Conservation (phyloP, 768 basidiomycete genomes). For the Lactifluus pinguis region DNA sequence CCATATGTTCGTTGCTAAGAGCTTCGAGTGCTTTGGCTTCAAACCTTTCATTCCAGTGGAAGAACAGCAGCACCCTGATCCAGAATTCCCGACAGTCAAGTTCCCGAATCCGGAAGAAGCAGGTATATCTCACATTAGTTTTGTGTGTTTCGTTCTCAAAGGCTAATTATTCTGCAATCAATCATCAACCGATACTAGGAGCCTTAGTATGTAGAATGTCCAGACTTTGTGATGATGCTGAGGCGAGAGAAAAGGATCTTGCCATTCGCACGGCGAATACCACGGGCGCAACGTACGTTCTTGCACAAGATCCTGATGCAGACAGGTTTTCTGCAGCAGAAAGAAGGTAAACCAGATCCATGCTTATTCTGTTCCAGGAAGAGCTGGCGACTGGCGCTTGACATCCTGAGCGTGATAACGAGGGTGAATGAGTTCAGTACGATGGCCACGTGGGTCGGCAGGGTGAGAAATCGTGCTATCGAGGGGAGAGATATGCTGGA, state of each 20-base stretch:
- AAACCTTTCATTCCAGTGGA: conserved; percentile 48
- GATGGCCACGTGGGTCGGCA: not conserved
- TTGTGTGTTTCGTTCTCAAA: not conserved
- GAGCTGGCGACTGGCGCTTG: not conserved
- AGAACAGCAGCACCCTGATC: conserved; percentile 67
- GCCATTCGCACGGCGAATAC: conserved; percentile 55
- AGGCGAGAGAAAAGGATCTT: conserved; percentile 42
- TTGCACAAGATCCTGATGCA: conserved; percentile 87
- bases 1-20: conserved; percentile 48
- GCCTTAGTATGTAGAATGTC: conserved; percentile 19
- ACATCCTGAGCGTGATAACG: not conserved
- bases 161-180: not conserved
- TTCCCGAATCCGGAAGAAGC: conserved; percentile 92
- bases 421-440: not conserved
- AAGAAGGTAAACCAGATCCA: conserved; percentile 36
- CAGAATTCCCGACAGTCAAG: conserved; percentile 74
- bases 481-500: not conserved
- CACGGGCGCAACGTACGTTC: conserved; percentile 48
- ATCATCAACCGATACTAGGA: conserved; percentile 13
- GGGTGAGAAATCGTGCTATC: not conserved
- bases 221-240: not conserved
- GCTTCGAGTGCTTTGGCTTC: conserved; percentile 54
- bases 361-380: not conserved
- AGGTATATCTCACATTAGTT: conserved; percentile 35
- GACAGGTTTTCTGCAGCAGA: conserved; percentile 79